Conservation (phyloP, 805 yeast species). For the Priceomyces haplophilus region DNA sequence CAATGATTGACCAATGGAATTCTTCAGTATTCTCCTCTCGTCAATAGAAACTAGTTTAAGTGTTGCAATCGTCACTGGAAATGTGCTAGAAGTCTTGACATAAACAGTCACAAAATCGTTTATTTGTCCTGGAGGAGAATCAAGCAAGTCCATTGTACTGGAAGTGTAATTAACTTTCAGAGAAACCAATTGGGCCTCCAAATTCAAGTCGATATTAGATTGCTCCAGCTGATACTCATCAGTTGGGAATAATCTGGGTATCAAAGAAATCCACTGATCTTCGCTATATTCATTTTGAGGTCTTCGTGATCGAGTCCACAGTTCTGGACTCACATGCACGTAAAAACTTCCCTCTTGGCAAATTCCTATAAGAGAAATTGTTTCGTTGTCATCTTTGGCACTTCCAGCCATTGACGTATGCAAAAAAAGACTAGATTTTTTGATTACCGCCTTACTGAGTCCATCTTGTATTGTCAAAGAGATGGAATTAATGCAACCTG, state of each 20-base stretch:
- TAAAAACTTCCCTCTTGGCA: conserved; percentile 23
- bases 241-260: conserved; percentile 19
- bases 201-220: conserved; percentile 5
- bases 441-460: conserved; percentile 9
- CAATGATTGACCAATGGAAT: neutral
- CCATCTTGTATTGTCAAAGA: conserved; percentile 20
- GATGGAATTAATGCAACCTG: conserved; percentile 11
- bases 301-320: conserved; percentile 3
- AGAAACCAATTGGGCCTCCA: conserved; percentile 23
- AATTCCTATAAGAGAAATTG: conserved; percentile 15
- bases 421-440: conserved; percentile 15
- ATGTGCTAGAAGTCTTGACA: conserved; percentile 20
- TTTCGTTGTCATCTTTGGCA: conserved; percentile 7
- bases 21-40: conserved; percentile 10
- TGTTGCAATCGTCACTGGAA: conserved; percentile 27
- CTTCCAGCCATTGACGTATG: conserved; percentile 12
- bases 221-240: conserved; percentile 4
- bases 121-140: conserved; percentile 19
- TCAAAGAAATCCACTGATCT: conserved; percentile 17
- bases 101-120: conserved; percentile 17
- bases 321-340: conserved; percentile 10
- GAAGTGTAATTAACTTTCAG: conserved; percentile 19
- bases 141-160: conserved; percentile 21
- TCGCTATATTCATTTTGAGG: conserved; percentile 8
- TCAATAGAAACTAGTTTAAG: conserved; percentile 19